phyloP scores from a whole-genome alignment of 2,329 filamentous ascomycete genomes.

The Nigrospora sphaerica region DNA sequence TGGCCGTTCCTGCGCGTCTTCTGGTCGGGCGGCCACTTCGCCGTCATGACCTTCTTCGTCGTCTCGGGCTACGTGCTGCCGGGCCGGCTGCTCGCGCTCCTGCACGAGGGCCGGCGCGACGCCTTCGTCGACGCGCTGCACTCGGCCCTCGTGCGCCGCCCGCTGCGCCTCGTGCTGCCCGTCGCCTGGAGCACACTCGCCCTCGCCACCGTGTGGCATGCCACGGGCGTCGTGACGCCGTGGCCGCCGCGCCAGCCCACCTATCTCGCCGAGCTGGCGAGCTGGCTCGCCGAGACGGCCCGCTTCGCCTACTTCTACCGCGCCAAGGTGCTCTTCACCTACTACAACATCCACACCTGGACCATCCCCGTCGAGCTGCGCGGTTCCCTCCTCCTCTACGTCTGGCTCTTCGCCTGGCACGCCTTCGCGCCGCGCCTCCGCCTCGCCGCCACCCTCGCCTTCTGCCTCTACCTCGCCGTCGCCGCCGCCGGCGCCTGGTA shows the following conservation, averaged over 20 bases:
- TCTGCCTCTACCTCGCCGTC: not conserved
- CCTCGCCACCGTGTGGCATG: not conserved
- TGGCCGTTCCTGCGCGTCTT: not conserved
- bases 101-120: not conserved
- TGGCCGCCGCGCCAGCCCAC: not conserved
- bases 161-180: not conserved
- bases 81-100: not conserved
- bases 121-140: not conserved
- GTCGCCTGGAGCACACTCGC: not conserved
- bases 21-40: slow-evolving; percentile 1
- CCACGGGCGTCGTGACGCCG: not conserved
- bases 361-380: slow-evolving; percentile 7
- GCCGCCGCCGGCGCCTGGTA: not conserved
- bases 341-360: slow-evolving; percentile 8
- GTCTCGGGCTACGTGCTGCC: not conserved
- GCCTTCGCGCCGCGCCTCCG: not conserved
- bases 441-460: not conserved
- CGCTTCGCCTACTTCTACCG: slow-evolving; percentile 6
- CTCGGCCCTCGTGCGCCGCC: not conserved
- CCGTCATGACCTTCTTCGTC: slow-evolving; percentile 1
- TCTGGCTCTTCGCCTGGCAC: slow-evolving; percentile 5
- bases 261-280: not conserved
- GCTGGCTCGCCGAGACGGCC: not conserved
- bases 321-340: slow-evolving; percentile 1
- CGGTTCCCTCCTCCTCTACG: slow-evolving; percentile 4